Evolutionary conservation across 441 rosid genomes (phyloP), one percentile per base, ranked within the genome.

Genomic region (Eutrema salsugineum): DNA sequence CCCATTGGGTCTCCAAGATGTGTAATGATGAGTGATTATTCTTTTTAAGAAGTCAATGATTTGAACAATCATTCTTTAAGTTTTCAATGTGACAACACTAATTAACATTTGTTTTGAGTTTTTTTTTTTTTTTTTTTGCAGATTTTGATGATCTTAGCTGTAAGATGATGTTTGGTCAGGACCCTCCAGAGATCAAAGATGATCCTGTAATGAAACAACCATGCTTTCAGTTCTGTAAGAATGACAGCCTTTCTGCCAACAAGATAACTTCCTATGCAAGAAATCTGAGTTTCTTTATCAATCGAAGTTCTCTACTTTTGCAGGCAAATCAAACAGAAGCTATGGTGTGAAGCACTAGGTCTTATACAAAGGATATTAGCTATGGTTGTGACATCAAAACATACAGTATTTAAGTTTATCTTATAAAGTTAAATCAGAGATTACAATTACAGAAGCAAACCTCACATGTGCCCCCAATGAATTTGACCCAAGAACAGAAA

Each of bases 61-160:
- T 64, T 55, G 66, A 69, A 59, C 60, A 75, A 75, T 68, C 70
- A 68, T 68, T 51, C 30, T 1, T 33, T 4, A 11, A 35, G 35
- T 48, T 63, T 22, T 24, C 6, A 55, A 38, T 48, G 36, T 48
- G 67, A 66, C 55, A 66, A 58, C 47, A 66, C 42, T 43, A 43
- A 35, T 53, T 27, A 36, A 61, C 70, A 68, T n/a, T 51, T 70
- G 1, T 40, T 38, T 72, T 20, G 69, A 56, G 56, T 79, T 67
- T 61, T 82, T 78, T 67, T 58, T 81, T 4, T 11, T 39, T n/a
- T 80, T 58, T 81, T 4, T 11, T 39, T n/a, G 80, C 85, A 95
- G 98, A 95, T 86, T 95, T 95, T 84, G 87, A 92, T 39, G 95
- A 92, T 73, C 88, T 88, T 90, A 95, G 98, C 65, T 95, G 99